phyloP scores from a whole-genome alignment of 2,329 filamentous ascomycete species.

The Paramyrothecium sp. region DNA sequence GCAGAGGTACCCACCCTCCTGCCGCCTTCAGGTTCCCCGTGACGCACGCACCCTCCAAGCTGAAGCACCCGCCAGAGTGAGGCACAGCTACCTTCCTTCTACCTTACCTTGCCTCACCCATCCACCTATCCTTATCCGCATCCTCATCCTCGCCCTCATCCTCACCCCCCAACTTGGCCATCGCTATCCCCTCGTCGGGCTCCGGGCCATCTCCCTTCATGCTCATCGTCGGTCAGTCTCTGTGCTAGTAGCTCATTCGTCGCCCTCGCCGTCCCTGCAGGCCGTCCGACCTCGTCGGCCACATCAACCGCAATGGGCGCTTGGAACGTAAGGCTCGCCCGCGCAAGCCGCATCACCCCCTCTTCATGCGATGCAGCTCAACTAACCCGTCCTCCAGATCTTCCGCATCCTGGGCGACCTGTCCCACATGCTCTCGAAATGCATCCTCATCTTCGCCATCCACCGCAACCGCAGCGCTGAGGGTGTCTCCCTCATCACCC shows the following conservation, averaged over 20 bases:
- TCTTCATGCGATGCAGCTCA: not conserved
- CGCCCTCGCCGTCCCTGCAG: not conserved
- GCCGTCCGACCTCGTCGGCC: conserved; percentile 9
- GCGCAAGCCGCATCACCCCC: not conserved
- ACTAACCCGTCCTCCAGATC: conserved; percentile 33
- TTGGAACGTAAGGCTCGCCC: conserved; percentile 34
- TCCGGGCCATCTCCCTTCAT: conserved; percentile 6
- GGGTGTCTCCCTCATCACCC: conserved; percentile 89
- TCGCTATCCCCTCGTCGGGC: conserved; percentile 42
- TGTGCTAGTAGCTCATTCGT: not conserved
- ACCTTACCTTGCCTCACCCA: not conserved
- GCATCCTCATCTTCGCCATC: conserved; percentile 87
- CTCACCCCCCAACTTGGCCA: conserved; percentile 31
- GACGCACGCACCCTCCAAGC: not conserved
- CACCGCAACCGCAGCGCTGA: conserved; percentile 86
- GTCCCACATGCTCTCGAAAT: conserved; percentile 82
- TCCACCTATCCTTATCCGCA: not conserved
- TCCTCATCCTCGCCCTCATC: conserved; percentile 21
- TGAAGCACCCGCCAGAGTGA: not conserved
- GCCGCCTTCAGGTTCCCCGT: not conserved
- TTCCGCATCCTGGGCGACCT: conserved; percentile 82
- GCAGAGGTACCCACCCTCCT: not conserved
- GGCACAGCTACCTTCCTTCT: not conserved
- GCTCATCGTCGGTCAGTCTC: not conserved
- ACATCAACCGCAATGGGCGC: conserved; percentile 31